Percentiles rank a stretch among this genome's conserved stretches.
These are phyloP conservation scores for Parietichytrium sp. DNA, from an alignment of 108 stramenopile genomes.

Conservation along the genomic window DNA sequence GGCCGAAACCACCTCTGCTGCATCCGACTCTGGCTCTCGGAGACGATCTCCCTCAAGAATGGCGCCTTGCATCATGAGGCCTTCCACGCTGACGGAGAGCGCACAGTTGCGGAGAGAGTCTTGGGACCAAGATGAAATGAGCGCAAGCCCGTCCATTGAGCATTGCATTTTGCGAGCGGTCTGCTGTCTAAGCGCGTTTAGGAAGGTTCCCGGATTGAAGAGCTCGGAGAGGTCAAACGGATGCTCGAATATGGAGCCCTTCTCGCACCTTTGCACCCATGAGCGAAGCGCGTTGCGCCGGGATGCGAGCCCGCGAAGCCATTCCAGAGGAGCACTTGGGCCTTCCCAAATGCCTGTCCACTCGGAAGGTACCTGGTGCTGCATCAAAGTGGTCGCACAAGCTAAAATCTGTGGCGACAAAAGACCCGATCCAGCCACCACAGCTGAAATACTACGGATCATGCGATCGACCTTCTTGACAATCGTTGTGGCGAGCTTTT, in stretches of 20 bases:
- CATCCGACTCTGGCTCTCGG: slow-evolving; percentile 53
- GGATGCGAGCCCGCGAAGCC: slow-evolving; percentile 51
- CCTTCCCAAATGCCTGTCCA: slow-evolving; percentile 21
- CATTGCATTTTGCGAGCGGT: slow-evolving; percentile 51
- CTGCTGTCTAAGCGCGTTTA: slow-evolving; percentile 63
- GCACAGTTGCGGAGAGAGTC: too few relatives aligned
- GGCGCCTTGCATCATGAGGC: slow-evolving; percentile 63
- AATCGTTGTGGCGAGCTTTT: slow-evolving; percentile 47
- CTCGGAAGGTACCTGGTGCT: not conserved
- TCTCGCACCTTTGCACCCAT: too few relatives aligned
- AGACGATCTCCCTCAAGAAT: slow-evolving; percentile 52
- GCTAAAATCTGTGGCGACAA: slow-evolving; percentile 9
- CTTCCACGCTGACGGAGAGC: slow-evolving; percentile 50
- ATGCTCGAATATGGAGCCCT: slow-evolving; percentile 39
- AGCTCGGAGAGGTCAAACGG: slow-evolving; percentile 53
- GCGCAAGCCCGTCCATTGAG: slow-evolving; percentile 57
- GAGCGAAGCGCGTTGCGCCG: slow-evolving; percentile 47
- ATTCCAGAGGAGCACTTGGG: slow-evolving; percentile 49
- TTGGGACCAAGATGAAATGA: slow-evolving; percentile 53
- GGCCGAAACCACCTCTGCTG: slow-evolving; percentile 54
- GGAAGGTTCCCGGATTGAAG: slow-evolving; percentile 63
- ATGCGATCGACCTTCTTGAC: slow-evolving; percentile 44
- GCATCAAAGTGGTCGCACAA: not conserved
- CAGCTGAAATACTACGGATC: not conserved
- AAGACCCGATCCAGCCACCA: slow-evolving; percentile 38